Evolutionary conservation across 352 stramenopile species (phyloP).

Genomic region (Globisporangium cylindrosporum): DNA sequence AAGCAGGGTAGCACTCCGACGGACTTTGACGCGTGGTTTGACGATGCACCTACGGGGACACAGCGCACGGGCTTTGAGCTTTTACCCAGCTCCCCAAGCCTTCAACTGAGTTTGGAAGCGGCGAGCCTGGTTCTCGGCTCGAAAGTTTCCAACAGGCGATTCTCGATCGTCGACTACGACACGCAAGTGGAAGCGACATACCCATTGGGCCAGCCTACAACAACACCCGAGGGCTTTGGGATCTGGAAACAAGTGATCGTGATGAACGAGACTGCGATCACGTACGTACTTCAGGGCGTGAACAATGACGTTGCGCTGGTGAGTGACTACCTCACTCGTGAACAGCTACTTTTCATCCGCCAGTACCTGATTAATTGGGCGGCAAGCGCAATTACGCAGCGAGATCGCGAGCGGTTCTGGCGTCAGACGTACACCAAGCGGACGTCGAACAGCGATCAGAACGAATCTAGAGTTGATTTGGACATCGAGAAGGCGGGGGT

Average conservation of each 20-base stretch:
- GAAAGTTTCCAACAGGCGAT: constrained; percentile 51
- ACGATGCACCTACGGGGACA: constrained; percentile 42
- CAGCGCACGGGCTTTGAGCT: constrained; percentile 65
- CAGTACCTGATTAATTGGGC: constrained; percentile 62
- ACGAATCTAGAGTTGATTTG: constrained; percentile 56
- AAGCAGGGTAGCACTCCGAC: constrained; percentile 30
- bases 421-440: constrained; percentile 41
- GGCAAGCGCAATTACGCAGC: constrained; percentile 32
- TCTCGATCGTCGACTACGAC: constrained; percentile 72
- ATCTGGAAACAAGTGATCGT: constrained; percentile 79
- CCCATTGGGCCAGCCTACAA: constrained; percentile 23
- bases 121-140: constrained; percentile 50
- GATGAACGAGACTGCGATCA: constrained; percentile 57
- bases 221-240: constrained; percentile 52
- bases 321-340: constrained; percentile 51
- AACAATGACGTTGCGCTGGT: constrained; percentile 57
- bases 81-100: constrained; percentile 24
- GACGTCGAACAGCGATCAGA: constrained; percentile 36
- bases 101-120: constrained; percentile 59
- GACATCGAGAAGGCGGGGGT: constrained; percentile 44
- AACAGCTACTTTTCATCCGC: constrained; percentile 53
- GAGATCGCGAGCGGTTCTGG: constrained; percentile 68
- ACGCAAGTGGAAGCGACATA: constrained; percentile 20
- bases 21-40: constrained; percentile 67
- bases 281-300: constrained; percentile 47